These are phyloP conservation scores for Metschnikowia lochheadii DNA, from an alignment of 805 yeast genomes.

Conservation along the genomic window DNA sequence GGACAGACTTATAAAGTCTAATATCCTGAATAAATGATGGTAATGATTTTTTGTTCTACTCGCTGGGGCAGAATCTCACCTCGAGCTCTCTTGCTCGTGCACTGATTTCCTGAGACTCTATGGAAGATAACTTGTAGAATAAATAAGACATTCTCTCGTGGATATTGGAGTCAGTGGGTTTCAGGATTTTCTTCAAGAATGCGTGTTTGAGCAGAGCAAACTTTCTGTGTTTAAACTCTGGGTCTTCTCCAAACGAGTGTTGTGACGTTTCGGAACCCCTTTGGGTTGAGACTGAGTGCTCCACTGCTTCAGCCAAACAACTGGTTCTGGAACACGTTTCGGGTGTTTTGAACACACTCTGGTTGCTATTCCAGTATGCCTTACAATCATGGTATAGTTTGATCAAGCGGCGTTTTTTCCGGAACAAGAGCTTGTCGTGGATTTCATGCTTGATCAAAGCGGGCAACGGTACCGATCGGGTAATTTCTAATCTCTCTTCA, in stretches of 20 bases:
- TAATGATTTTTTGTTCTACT: neutral
- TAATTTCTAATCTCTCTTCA: conserved; percentile 9
- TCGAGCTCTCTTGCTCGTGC: conserved; percentile 15
- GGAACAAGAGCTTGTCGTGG: conserved; percentile 9
- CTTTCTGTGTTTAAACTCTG: neutral
- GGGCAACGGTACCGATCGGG: conserved; percentile 11
- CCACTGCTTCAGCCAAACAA: conserved; percentile 6
- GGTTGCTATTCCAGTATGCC: conserved; percentile 12
- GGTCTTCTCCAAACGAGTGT: neutral
- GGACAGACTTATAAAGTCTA: too few relatives aligned
- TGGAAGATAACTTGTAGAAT: conserved; percentile 15
- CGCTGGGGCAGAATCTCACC: conserved; percentile 11
- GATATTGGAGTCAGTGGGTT: conserved; percentile 11
- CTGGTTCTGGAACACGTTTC: conserved; percentile 13
- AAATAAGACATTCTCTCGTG: conserved; percentile 21
- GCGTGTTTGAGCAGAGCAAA: conserved; percentile 13
- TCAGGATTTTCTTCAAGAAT: conserved; percentile 10
- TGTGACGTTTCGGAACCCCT: conserved; percentile 9
- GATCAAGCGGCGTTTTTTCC: conserved; percentile 11
- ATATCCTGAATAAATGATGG: too few relatives aligned
- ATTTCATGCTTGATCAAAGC: conserved; percentile 13
- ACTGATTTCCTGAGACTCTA: conserved; percentile 11
- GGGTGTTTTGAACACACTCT: conserved; percentile 6
- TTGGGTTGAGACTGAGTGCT: conserved; percentile 3
- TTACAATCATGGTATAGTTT: conserved; percentile 12